Percentiles rank a stretch among this genome's conserved stretches.
Conservation (phyloP, 208 protist genomes). For the Angomonas deanei region DNA sequence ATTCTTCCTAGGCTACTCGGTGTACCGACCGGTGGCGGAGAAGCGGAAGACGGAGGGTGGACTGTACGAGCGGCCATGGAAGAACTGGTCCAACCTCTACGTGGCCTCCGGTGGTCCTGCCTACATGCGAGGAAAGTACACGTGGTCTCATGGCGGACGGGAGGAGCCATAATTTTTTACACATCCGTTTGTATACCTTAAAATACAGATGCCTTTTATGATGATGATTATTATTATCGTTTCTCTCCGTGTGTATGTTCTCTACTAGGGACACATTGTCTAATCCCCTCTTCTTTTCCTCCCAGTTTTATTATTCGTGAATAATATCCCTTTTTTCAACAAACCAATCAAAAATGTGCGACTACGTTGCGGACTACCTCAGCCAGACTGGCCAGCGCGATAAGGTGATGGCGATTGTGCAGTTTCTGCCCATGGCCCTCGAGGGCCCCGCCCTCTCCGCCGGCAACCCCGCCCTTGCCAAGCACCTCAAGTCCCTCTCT, state of each 20-base stretch:
- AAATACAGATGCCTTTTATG: background rate
- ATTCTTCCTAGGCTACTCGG: slow-evolving; percentile 38
- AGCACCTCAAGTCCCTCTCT: slow-evolving; percentile 64
- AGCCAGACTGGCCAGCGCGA: slow-evolving; percentile 72
- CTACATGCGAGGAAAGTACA: slow-evolving; percentile 66
- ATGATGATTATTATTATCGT: too few relatives aligned
- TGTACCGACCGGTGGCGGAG: slow-evolving; percentile 59
- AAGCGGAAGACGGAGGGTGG: slow-evolving; percentile 41
- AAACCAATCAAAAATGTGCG: too few relatives aligned
- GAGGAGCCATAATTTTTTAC: background rate
- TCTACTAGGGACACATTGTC: background rate
- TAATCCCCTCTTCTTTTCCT: slow-evolving; percentile 6
- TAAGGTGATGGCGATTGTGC: slow-evolving; percentile 85
- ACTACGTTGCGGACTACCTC: slow-evolving; percentile 50
- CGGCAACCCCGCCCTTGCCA: slow-evolving; percentile 49
- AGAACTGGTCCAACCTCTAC: slow-evolving; percentile 20
- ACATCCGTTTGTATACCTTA: slow-evolving; percentile 1
- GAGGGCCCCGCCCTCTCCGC: slow-evolving; percentile 41
- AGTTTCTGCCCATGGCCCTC: slow-evolving; percentile 79
- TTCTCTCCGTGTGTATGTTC: too few relatives aligned
- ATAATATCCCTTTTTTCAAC: slow-evolving; percentile 9
- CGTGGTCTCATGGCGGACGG: slow-evolving; percentile 23
- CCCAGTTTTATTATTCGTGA: too few relatives aligned
- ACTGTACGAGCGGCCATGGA: slow-evolving; percentile 80
- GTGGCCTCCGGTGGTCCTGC: slow-evolving; percentile 34